phyloP scores from a whole-genome alignment of 441 rosid species.

The Corymbia calophylla region DNA sequence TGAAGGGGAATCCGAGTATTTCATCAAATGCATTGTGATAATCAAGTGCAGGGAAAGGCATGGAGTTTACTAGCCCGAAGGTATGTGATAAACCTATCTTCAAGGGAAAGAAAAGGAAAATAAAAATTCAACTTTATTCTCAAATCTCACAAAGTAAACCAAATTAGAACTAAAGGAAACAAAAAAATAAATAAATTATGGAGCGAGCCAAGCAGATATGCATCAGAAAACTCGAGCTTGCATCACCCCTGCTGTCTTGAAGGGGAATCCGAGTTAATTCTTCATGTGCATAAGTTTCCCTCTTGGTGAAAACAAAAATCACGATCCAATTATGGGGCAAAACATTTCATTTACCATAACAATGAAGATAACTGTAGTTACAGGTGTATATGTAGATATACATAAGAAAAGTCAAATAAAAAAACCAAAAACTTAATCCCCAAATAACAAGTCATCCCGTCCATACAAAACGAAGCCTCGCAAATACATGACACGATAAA shows the following conservation, averaged over 20 bases:
- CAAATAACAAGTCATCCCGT: background rate
- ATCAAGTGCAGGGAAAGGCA: background rate
- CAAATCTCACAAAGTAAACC: background rate
- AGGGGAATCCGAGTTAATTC: constrained; percentile 85
- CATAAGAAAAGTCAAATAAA: background rate
- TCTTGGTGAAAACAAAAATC: background rate
- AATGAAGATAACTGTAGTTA: background rate
- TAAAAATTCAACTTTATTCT: background rate
- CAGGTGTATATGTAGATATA: background rate
- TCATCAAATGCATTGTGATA: background rate
- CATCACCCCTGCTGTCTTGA: constrained; percentile 68
- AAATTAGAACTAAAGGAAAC: background rate
- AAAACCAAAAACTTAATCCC: background rate
- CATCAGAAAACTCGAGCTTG: constrained; percentile 69
- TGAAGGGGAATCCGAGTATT: background rate
- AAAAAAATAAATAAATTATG: background rate
- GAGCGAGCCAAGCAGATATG: background rate
- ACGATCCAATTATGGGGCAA: background rate
- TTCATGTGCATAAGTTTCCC: constrained; percentile 17
- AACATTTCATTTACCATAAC: background rate
- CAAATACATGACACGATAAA: background rate
- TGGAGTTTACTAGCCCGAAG: background rate
- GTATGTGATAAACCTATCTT: background rate
- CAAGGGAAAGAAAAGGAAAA: background rate
- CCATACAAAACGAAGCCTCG: background rate